A percentile compares a stretch with the other conserved stretches of the same genome.
These are phyloP conservation scores for Diplocarpon rosae DNA, from an alignment of 2,329 filamentous ascomycete genomes.

Conservation along the genomic window DNA sequence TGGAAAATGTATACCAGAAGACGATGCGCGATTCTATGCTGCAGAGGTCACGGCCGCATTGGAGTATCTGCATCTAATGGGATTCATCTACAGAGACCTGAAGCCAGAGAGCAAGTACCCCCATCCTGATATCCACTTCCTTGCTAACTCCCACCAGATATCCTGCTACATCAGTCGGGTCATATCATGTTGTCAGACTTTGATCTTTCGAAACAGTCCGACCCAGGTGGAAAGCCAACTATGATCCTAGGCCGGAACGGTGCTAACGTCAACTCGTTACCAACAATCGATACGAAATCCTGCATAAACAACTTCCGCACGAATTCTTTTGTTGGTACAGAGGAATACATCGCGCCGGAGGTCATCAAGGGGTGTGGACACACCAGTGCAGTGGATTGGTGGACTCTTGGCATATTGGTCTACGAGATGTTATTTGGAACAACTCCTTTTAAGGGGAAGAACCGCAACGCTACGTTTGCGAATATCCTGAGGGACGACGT, in stretches of 20 bases:
- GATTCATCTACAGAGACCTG: constrained; percentile 95
- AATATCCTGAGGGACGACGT: constrained; percentile 96
- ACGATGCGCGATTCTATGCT: constrained; percentile 93
- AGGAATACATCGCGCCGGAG: constrained; percentile 97
- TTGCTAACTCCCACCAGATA: constrained; percentile 52
- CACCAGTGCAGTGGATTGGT: constrained; percentile 98
- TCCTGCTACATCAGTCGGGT: constrained; percentile 94
- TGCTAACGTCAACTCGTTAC: constrained; percentile 73
- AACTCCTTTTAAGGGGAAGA: constrained; percentile 98
- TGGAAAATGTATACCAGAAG: constrained; percentile 93
- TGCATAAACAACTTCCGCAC: constrained; percentile 98
- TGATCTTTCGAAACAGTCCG: constrained; percentile 95
- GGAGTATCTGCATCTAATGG: constrained; percentile 97
- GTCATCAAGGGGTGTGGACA: constrained; percentile 98
- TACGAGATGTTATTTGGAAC: constrained; percentile 99
- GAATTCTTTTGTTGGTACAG: constrained; percentile 96
- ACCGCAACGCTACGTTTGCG: constrained; percentile 93
- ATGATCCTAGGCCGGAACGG: constrained; percentile 89
- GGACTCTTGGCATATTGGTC: constrained; percentile 92
- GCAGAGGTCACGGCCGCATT: constrained; percentile 93
- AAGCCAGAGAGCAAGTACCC: constrained; percentile 87
- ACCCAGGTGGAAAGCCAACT: constrained; percentile 86
- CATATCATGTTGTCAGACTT: constrained; percentile 99
- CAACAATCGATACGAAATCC: constrained; percentile 96
- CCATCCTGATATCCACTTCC: constrained; percentile 7